These are phyloP conservation scores for Escovopsis sp. DNA, from an alignment of 2,329 filamentous ascomycete species.

Conservation along the genomic window DNA sequence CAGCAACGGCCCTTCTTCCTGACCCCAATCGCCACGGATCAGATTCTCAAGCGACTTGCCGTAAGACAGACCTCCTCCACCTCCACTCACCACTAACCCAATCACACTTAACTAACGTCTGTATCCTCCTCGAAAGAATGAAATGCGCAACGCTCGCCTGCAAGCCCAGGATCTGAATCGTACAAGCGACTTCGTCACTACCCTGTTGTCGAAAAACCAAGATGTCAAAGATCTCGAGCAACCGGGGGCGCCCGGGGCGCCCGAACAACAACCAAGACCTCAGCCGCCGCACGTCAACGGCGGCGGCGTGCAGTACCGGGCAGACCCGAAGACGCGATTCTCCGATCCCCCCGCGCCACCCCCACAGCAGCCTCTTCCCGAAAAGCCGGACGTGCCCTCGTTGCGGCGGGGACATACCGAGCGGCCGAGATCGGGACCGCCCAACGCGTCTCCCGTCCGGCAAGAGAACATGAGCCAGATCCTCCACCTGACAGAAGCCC, in stretches of 20 bases:
- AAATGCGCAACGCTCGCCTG: slow-evolving; percentile 79
- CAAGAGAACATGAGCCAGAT: slow-evolving; percentile 57
- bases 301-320: slow-evolving; percentile 40
- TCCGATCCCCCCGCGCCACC: slow-evolving; percentile 88
- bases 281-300: slow-evolving; percentile 30
- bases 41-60: slow-evolving; percentile 59
- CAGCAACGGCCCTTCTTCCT: slow-evolving; percentile 77
- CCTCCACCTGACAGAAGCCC: slow-evolving; percentile 66
- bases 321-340: slow-evolving; percentile 71
- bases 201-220: slow-evolving; percentile 56
- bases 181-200: slow-evolving; percentile 67
- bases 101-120: slow-evolving; percentile 10
- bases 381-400: slow-evolving; percentile 72
- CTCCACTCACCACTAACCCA: background rate
- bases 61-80: slow-evolving; percentile 12
- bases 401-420: slow-evolving; percentile 67
- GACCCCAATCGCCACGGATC: slow-evolving; percentile 81
- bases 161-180: slow-evolving; percentile 76
- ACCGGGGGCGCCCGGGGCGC: slow-evolving; percentile 29
- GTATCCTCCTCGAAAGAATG: slow-evolving; percentile 39
- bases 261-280: slow-evolving; percentile 25
- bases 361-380: slow-evolving; percentile 81
- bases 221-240: slow-evolving; percentile 44
- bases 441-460: slow-evolving; percentile 43
- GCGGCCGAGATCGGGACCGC: slow-evolving; percentile 44